These are phyloP conservation scores for Colletotrichum sp. DNA, from an alignment of 2,329 filamentous ascomycete species.

Conservation along the genomic window DNA sequence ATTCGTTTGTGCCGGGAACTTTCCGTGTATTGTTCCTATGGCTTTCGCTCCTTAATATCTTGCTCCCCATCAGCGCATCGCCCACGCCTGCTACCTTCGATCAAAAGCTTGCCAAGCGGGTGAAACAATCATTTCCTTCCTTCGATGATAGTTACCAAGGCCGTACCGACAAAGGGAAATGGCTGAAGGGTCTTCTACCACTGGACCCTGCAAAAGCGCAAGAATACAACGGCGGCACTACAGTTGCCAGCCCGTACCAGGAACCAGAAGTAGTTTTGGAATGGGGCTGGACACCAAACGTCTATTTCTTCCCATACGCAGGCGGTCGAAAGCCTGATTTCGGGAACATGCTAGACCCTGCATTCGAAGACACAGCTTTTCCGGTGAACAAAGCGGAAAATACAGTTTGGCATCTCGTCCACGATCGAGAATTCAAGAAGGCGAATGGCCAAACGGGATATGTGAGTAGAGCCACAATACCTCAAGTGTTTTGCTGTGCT, in stretches of 20 bases:
- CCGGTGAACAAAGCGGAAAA: background rate
- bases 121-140: rapidly evolving
- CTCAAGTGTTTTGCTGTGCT: background rate
- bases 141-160: background rate
- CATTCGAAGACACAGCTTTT: background rate
- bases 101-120: background rate
- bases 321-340: background rate
- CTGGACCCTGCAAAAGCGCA: background rate
- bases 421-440: background rate
- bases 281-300: background rate
- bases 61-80: background rate
- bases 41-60: background rate
- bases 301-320: background rate
- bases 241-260: no score
- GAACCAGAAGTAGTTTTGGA: background rate
- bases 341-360: rapidly evolving
- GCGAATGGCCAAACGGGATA: background rate
- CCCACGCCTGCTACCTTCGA: background rate
- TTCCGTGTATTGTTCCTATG: background rate
- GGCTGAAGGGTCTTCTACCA: background rate
- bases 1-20: background rate
- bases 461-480: background rate
- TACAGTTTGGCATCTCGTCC: background rate
- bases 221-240: background rate
- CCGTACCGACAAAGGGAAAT: background rate